Conservation (phyloP, 257 asterid species). For the Parsonsia alboflavescens region DNA sequence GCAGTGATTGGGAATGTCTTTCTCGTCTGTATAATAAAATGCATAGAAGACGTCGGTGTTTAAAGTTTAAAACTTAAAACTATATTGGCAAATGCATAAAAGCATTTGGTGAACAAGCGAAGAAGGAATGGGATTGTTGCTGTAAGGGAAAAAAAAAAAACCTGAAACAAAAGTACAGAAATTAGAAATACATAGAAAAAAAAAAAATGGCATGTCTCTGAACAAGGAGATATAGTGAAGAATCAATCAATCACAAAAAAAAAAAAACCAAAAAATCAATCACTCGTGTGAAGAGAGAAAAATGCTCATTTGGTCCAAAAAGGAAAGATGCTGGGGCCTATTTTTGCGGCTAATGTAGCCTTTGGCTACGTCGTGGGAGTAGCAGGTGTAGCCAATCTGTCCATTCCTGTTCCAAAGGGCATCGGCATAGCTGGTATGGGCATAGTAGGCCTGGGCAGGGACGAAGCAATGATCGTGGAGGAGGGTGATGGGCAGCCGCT, state of each 20-base stretch:
- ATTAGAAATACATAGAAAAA: too few relatives aligned
- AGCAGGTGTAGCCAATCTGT: constrained; percentile 45
- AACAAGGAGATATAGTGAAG: not conserved
- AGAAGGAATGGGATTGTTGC: too few relatives aligned
- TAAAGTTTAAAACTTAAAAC: too few relatives aligned
- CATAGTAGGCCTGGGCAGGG: constrained; percentile 55
- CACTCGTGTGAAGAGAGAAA: constrained; percentile 27
- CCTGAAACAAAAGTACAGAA: too few relatives aligned
- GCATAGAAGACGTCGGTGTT: too few relatives aligned
- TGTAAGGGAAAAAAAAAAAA: too few relatives aligned
- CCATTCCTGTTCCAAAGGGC: constrained; percentile 70
- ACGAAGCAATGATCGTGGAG: not conserved
- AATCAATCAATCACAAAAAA: not conserved
- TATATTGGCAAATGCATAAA: too few relatives aligned
- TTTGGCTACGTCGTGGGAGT: constrained; percentile 52
- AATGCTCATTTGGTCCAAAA: constrained; percentile 55
- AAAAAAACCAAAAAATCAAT: too few relatives aligned
- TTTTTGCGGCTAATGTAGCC: constrained; percentile 70
- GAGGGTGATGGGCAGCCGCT: constrained; percentile 50
- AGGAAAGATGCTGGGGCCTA: constrained; percentile 52
- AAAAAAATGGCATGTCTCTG: too few relatives aligned
- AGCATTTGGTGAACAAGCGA: too few relatives aligned
- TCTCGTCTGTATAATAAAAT: too few relatives aligned
- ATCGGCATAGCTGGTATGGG: constrained; percentile 65
- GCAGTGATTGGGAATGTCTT: too few relatives aligned